Conservation (phyloP, 2,329 filamentous ascomycete genomes). For the Pseudogymnoascus sp. region DNA sequence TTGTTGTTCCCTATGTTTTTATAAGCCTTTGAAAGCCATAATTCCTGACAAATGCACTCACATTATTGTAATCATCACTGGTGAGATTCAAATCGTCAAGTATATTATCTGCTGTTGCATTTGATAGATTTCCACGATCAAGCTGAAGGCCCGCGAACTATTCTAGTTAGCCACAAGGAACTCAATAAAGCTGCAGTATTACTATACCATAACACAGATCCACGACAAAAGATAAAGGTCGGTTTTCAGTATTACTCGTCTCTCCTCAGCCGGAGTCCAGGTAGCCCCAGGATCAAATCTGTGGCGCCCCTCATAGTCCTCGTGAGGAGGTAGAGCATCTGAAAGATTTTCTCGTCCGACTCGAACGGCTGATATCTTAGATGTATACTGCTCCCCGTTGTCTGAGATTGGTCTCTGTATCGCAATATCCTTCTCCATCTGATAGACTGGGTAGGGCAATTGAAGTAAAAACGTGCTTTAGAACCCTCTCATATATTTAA, state of each 20-base stretch:
- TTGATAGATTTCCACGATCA: constrained; percentile 55
- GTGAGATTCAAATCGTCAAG: constrained; percentile 43
- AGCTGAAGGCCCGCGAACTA: constrained; percentile 55
- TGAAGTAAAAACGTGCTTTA: not conserved
- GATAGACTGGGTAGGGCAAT: not conserved
- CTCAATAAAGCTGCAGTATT: not conserved
- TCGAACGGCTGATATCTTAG: constrained; percentile 14
- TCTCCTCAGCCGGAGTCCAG: constrained; percentile 52
- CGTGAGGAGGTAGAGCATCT: constrained; percentile 25
- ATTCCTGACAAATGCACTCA: constrained; percentile 31
- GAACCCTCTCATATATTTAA: not conserved
- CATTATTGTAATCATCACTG: constrained; percentile 48
- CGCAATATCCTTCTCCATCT: constrained; percentile 14
- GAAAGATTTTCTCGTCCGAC: constrained; percentile 23
- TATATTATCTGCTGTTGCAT: constrained; percentile 55
- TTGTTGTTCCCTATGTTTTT: constrained; percentile 37
- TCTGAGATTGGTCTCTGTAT: constrained; percentile 9
- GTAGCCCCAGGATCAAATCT: constrained; percentile 41
- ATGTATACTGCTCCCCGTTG: constrained; percentile 10
- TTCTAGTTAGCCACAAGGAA: constrained; percentile 31
- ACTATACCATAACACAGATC: constrained; percentile 39
- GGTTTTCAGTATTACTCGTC: constrained; percentile 44
- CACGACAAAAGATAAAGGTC: constrained; percentile 35
- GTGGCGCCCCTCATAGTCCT: constrained; percentile 41
- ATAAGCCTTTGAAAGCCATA: constrained; percentile 18